phyloP scores from a whole-genome alignment of 2,329 filamentous ascomycete species.

The Paecilomyces fulvus region DNA sequence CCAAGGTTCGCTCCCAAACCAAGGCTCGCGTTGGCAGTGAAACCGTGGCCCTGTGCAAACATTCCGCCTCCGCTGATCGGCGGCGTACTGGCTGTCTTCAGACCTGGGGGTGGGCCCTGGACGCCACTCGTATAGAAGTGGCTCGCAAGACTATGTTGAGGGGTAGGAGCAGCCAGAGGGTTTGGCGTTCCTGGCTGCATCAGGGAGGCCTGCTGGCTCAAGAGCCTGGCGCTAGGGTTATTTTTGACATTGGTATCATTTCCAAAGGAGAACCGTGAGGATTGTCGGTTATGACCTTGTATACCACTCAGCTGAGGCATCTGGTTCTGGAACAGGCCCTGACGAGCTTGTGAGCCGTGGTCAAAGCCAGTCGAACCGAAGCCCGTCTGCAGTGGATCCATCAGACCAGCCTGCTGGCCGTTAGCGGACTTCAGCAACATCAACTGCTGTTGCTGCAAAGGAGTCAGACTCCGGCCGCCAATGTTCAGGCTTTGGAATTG shows the following conservation, averaged over 20 bases:
- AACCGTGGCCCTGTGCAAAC: slow-evolving; percentile 83
- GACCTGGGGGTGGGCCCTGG: slow-evolving; percentile 84
- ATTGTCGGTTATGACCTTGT: slow-evolving; percentile 68
- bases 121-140: slow-evolving; percentile 79
- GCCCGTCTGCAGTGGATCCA: slow-evolving; percentile 28
- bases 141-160: slow-evolving; percentile 40
- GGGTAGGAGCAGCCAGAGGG: slow-evolving; percentile 27
- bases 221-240: slow-evolving; percentile 50
- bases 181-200: slow-evolving; percentile 32
- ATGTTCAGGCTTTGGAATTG: slow-evolving; percentile 50
- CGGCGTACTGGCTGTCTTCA: slow-evolving; percentile 91
- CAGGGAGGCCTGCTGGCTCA: slow-evolving; percentile 41
- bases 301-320: slow-evolving; percentile 45
- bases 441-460: slow-evolving; percentile 68
- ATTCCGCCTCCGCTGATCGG: slow-evolving; percentile 71
- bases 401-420: slow-evolving; percentile 54
- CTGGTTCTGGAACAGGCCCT: slow-evolving; percentile 38
- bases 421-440: slow-evolving; percentile 53
- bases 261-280: slow-evolving; percentile 79
- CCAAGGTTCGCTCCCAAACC: slow-evolving; percentile 55
- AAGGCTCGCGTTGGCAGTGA: slow-evolving; percentile 54
- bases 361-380: slow-evolving; percentile 27
- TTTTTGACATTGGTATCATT: slow-evolving; percentile 55
- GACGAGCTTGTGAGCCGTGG: slow-evolving; percentile 36
- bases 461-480: slow-evolving; percentile 66